Percentiles rank a stretch among this genome's conserved stretches.
phyloP scores from a whole-genome alignment of 805 yeast genomes.

The Yamadazyma laniorum region DNA sequence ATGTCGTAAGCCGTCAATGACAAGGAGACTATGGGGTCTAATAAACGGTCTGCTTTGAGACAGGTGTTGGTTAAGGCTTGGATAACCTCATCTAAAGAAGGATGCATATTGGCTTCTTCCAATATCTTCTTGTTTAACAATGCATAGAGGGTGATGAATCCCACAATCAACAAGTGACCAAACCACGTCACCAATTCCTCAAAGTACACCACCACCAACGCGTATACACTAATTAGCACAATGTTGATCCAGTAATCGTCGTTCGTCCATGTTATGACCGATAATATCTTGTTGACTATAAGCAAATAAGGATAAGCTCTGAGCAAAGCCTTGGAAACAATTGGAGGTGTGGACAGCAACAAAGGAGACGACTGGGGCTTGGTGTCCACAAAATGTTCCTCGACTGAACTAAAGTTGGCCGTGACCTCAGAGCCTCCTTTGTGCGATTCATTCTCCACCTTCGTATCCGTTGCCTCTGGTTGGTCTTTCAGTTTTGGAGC shows the following conservation, averaged over 20 bases:
- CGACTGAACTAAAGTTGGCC: slow-evolving; percentile 26
- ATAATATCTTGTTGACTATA: slow-evolving; percentile 64
- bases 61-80: slow-evolving; percentile 73
- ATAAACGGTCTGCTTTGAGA: slow-evolving; percentile 69
- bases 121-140: slow-evolving; percentile 55
- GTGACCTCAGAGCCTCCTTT: slow-evolving; percentile 19
- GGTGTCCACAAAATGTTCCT: slow-evolving; percentile 11
- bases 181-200: slow-evolving; percentile 75
- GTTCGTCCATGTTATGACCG: slow-evolving; percentile 87
- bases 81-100: slow-evolving; percentile 85
- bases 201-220: slow-evolving; percentile 68
- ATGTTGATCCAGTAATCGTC: slow-evolving; percentile 78
- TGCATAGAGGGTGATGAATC: slow-evolving; percentile 58
- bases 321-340: slow-evolving; percentile 79
- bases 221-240: slow-evolving; percentile 53
- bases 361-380: slow-evolving; percentile 71
- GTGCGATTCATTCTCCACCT: slow-evolving; percentile 2
- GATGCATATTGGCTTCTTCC: slow-evolving; percentile 58
- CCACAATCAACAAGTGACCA: slow-evolving; percentile 75
- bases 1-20: slow-evolving; percentile 77
- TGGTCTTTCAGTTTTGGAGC: slow-evolving; percentile 13
- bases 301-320: slow-evolving; percentile 83
- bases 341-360: slow-evolving; percentile 85
- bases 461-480: slow-evolving; percentile 8
- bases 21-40: slow-evolving; percentile 75